Percentiles rank a stretch among this genome's conserved stretches.
Conservation (phyloP, 805 yeast genomes). For the Saturnispora kantuleensis region DNA sequence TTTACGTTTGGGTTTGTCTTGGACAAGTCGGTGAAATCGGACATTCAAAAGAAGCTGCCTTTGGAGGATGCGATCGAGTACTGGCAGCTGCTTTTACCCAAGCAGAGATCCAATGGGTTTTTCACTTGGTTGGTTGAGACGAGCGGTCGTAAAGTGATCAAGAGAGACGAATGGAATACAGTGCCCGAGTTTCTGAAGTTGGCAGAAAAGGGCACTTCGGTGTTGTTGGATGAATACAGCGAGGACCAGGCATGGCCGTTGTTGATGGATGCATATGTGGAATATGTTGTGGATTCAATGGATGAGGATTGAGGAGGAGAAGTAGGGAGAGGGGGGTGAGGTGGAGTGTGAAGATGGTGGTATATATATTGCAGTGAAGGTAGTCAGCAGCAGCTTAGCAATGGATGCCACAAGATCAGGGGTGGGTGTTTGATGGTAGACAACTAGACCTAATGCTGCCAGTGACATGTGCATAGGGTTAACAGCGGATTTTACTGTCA, state of each 20-base stretch:
- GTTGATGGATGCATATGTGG: slow-evolving; percentile 75
- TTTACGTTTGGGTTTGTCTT: slow-evolving; percentile 61
- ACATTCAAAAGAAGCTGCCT: slow-evolving; percentile 29
- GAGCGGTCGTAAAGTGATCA: slow-evolving; percentile 36
- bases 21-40: slow-evolving; percentile 44
- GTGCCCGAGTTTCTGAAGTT: slow-evolving; percentile 8
- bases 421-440: too few relatives aligned
- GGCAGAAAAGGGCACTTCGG: neutral
- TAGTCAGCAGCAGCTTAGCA: neutral
- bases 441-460: too few relatives aligned
- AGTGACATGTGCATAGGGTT: too few relatives aligned
- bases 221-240: slow-evolving; percentile 51
- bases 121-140: slow-evolving; percentile 33
- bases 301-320: neutral
- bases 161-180: slow-evolving; percentile 84
- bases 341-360: too few relatives aligned
- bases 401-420: too few relatives aligned
- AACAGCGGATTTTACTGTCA: too few relatives aligned
- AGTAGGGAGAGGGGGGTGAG: too few relatives aligned
- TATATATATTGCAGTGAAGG: too few relatives aligned
- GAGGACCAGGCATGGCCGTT: slow-evolving; percentile 91
- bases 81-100: slow-evolving; percentile 60
- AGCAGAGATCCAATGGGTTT: slow-evolving; percentile 37
- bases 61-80: slow-evolving; percentile 59
- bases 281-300: slow-evolving; percentile 19